phyloP scores from a whole-genome alignment of 352 stramenopile genomes.

The Thalassiosira pacifica region DNA sequence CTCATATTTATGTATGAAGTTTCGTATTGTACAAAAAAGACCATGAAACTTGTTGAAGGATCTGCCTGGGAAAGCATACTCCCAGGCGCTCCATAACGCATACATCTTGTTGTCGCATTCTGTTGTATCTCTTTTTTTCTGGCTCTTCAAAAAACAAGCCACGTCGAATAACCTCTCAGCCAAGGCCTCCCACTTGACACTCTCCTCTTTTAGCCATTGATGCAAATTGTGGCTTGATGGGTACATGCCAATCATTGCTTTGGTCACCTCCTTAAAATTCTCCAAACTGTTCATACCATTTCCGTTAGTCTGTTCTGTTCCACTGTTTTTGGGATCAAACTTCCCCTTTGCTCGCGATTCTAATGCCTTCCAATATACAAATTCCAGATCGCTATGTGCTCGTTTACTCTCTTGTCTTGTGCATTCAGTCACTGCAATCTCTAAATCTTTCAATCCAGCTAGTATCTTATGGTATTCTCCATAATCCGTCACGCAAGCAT shows the following conservation, averaged over 20 bases:
- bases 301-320: not conserved
- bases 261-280: not conserved
- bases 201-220: not conserved
- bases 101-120: not conserved
- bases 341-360: not conserved
- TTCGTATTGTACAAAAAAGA: not conserved
- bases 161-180: not conserved
- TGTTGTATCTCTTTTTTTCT: not conserved
- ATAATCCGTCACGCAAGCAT: not conserved
- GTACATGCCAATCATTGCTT: not conserved
- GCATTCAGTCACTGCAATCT: too few relatives aligned
- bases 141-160: not conserved
- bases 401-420: constrained; percentile 1
- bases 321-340: not conserved
- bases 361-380: not conserved
- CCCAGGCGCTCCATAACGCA: not conserved
- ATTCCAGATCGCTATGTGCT: not conserved
- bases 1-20: not conserved
- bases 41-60: constrained; percentile 12
- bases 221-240: not conserved
- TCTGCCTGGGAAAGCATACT: not conserved
- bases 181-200: not conserved
- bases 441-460: not conserved
- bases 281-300: not conserved
- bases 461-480: not conserved